Evolutionary conservation across 192 early-diverging fungal genomes (phyloP).

Genomic region (Dimargaris verticillata): DNA sequence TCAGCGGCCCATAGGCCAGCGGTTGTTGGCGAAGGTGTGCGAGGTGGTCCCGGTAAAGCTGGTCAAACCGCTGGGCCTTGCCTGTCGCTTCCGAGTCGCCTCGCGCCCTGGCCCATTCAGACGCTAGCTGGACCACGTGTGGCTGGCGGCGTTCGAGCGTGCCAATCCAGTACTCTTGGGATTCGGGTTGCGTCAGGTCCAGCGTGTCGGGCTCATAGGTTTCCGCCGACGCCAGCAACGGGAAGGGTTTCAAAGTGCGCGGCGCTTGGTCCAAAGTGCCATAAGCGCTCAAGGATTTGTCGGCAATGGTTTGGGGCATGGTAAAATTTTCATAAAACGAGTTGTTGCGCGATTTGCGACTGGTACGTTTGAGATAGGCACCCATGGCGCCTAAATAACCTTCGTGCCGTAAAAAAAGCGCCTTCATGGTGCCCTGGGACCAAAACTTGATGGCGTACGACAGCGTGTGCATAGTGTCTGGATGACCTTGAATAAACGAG

Average conservation of each 20-base stretch:
- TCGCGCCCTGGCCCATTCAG: slow-evolving; percentile 23
- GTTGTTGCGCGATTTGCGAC: slow-evolving; percentile 15
- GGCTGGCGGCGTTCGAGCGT: slow-evolving; percentile 47
- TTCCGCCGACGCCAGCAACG: slow-evolving; percentile 32
- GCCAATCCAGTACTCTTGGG: slow-evolving; percentile 62
- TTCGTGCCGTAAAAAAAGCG: slow-evolving; percentile 91
- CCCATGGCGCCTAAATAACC: slow-evolving; percentile 91
- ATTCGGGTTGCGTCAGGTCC: slow-evolving; percentile 31
- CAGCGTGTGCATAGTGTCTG: slow-evolving; percentile 92
- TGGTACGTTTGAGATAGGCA: slow-evolving; percentile 29
- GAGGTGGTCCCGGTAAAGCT: slow-evolving; percentile 51
- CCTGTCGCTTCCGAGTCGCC: slow-evolving; percentile 11
- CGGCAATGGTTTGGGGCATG: slow-evolving; percentile 37
- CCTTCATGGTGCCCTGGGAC: slow-evolving; percentile 88
- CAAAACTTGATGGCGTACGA: slow-evolving; percentile 95
- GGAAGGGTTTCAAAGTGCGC: slow-evolving; percentile 33
- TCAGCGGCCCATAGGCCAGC: slow-evolving; percentile 52
- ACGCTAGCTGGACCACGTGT: slow-evolving; percentile 42
- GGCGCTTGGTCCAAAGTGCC: slow-evolving; percentile 48
- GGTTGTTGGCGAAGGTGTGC: slow-evolving; percentile 43
- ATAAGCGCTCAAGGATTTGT: slow-evolving; percentile 32
- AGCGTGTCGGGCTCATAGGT: slow-evolving; percentile 55
- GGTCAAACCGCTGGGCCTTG: slow-evolving; percentile 32
- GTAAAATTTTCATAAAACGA: slow-evolving; percentile 82
- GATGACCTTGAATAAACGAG: slow-evolving; percentile 93